Evolutionary conservation across 2,329 filamentous ascomycete genomes (phyloP).

Genomic region (Colletotrichum sp.): DNA sequence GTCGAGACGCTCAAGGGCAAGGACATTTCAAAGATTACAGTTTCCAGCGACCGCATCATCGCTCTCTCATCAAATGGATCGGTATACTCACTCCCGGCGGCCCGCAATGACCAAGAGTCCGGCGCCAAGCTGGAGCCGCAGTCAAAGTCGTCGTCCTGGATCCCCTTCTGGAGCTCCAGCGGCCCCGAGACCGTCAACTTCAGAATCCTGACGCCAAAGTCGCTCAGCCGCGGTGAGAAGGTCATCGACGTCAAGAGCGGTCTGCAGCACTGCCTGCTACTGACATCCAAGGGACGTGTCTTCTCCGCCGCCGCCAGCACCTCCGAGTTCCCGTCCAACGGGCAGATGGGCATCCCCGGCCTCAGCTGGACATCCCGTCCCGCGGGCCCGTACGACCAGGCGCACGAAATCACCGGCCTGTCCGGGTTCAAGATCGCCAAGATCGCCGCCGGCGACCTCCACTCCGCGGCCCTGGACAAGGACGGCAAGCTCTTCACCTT

Average conservation of each 20-base stretch:
- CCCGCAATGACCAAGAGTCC: constrained; percentile 70
- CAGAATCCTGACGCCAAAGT: constrained; percentile 70
- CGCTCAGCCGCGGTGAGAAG: constrained; percentile 72
- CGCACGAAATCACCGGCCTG: constrained; percentile 78
- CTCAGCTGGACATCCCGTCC: constrained; percentile 82
- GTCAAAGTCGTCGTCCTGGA: constrained; percentile 62
- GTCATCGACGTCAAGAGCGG: constrained; percentile 78
- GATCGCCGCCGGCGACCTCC: constrained; percentile 85
- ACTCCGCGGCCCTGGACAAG: constrained; percentile 80
- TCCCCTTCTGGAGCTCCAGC: constrained; percentile 69
- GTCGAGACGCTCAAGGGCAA: constrained; percentile 79
- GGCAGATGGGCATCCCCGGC: constrained; percentile 87
- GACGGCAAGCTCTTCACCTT: constrained; percentile 83
- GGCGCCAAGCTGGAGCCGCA: constrained; percentile 68
- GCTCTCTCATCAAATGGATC: constrained; percentile 76
- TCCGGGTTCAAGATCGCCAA: constrained; percentile 73
- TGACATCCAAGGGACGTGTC: constrained; percentile 84
- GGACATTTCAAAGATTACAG: constrained; percentile 74
- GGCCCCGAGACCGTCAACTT: constrained; percentile 64
- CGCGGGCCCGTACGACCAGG: constrained; percentile 77
- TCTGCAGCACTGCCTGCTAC: constrained; percentile 82
- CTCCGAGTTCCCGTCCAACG: constrained; percentile 77
- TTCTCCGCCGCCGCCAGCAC: constrained; percentile 87
- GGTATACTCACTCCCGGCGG: constrained; percentile 85
- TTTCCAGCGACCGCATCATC: constrained; percentile 85